These are phyloP conservation scores for Erucastrum elatum DNA, from an alignment of 345 rosid species.

Conservation along the genomic window DNA sequence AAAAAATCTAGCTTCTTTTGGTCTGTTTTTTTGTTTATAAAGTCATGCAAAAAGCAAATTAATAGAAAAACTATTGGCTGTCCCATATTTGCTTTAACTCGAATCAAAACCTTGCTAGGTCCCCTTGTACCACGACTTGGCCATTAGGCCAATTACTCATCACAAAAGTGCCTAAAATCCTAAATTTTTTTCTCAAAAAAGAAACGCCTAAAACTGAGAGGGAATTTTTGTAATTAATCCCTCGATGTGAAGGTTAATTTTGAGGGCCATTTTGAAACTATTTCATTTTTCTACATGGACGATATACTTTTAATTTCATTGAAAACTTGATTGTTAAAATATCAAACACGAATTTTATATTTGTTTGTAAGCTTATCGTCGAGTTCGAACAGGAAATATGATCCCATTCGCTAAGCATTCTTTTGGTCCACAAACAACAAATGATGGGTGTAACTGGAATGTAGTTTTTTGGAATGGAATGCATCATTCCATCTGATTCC, in stretches of 20 bases:
- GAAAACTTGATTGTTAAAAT: not conserved
- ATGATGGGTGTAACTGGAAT: no score
- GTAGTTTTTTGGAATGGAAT: no score
- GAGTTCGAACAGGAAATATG: slow-evolving; percentile 16
- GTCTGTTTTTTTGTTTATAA: slow-evolving; percentile 38
- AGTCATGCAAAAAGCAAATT: slow-evolving; percentile 33
- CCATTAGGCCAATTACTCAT: not conserved
- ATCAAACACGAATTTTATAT: slow-evolving; percentile 2
- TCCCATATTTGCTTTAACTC: slow-evolving; percentile 35
- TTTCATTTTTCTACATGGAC: not conserved
- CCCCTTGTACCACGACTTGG: slow-evolving; percentile 32
- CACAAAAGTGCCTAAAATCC: no score
- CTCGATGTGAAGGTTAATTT: not conserved
- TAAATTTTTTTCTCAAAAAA: no score
- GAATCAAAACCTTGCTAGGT: slow-evolving; percentile 35
- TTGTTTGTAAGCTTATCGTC: slow-evolving; percentile 26
- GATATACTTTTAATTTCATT: not conserved
- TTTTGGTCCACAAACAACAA: not conserved
- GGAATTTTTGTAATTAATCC: not conserved
- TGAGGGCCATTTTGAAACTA: not conserved
- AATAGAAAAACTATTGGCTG: slow-evolving; percentile 16
- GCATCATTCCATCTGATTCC: no score
- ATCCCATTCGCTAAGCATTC: not conserved
- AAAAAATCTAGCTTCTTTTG: slow-evolving; percentile 19
- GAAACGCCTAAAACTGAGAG: no score